Conservation (phyloP, 768 basidiomycete species). For the Cyathus striatus region DNA sequence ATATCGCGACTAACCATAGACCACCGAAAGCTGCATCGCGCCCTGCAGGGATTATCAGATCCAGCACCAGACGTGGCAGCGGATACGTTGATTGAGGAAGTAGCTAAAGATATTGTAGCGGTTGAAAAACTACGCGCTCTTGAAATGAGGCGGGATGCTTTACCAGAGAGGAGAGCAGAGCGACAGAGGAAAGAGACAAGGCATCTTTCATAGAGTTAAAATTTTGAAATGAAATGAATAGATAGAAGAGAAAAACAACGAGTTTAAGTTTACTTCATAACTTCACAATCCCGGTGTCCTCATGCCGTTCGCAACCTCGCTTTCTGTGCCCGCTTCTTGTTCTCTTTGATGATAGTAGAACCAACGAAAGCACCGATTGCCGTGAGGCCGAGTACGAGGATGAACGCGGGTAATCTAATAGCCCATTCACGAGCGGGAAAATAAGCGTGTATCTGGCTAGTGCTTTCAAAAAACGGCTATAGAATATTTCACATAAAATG, state of each 20-base stretch:
- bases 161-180: conserved; percentile 1
- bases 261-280: not conserved
- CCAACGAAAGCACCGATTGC: conserved; percentile 81
- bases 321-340: conserved; percentile 59
- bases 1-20: not conserved
- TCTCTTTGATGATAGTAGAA: conserved; percentile 69
- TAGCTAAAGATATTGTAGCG: conserved; percentile 58
- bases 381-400: conserved; percentile 77
- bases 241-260: not conserved
- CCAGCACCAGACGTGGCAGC: conserved; percentile 39
- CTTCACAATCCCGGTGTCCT: conserved; percentile 7
- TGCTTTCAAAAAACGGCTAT: conserved; percentile 77
- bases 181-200: not conserved
- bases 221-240: too few relatives aligned
- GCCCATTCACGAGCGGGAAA: conserved; percentile 95
- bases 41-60: conserved; percentile 46
- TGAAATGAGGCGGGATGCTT: conserved; percentile 29
- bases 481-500: conserved; percentile 4
- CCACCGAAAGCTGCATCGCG: conserved; percentile 46
- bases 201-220: too few relatives aligned
- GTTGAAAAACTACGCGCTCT: conserved; percentile 63
- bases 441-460: conserved; percentile 67
- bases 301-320: conserved; percentile 59
- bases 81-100: conserved; percentile 49
- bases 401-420: conserved; percentile 76